Evolutionary conservation across 371 early-diverging fungal species (phyloP).

Genomic region (Neoconidiobolus thromboides): DNA sequence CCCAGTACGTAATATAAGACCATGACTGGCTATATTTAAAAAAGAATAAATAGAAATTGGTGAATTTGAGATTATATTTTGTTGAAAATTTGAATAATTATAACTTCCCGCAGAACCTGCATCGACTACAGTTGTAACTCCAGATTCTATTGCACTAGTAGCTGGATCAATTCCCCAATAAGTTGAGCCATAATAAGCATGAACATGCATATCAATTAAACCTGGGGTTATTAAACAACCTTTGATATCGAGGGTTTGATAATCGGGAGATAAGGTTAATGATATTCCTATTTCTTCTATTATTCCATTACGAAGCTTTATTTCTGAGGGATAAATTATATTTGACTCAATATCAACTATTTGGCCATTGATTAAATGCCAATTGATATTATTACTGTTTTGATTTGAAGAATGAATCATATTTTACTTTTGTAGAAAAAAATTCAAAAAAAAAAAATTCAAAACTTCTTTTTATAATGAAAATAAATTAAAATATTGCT

Average conservation of each 20-base stretch:
- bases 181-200: conserved; percentile 12
- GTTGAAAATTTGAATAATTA: conserved; percentile 10
- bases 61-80: conserved; percentile 8
- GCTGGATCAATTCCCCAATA: conserved; percentile 15
- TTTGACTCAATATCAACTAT: too few relatives aligned
- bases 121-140: conserved; percentile 13
- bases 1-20: conserved; percentile 9
- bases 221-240: conserved; percentile 11
- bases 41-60: conserved; percentile 8
- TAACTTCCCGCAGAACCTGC: conserved; percentile 13
- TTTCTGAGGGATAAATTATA: too few relatives aligned
- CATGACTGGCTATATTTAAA: conserved; percentile 9
- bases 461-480: too few relatives aligned
- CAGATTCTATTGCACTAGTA: conserved; percentile 9
- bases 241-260: conserved; percentile 6
- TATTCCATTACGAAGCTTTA: too few relatives aligned
- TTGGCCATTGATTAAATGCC: too few relatives aligned
- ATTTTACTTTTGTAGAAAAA: too few relatives aligned
- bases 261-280: not conserved
- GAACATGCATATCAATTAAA: conserved; percentile 13
- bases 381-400: too few relatives aligned
- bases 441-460: too few relatives aligned
- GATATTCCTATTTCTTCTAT: too few relatives aligned
- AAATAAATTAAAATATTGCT: too few relatives aligned
- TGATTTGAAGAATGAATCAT: too few relatives aligned